Evolutionary conservation across 108 stramenopile genomes (phyloP).

Genomic region (Conticribra guillardii): DNA sequence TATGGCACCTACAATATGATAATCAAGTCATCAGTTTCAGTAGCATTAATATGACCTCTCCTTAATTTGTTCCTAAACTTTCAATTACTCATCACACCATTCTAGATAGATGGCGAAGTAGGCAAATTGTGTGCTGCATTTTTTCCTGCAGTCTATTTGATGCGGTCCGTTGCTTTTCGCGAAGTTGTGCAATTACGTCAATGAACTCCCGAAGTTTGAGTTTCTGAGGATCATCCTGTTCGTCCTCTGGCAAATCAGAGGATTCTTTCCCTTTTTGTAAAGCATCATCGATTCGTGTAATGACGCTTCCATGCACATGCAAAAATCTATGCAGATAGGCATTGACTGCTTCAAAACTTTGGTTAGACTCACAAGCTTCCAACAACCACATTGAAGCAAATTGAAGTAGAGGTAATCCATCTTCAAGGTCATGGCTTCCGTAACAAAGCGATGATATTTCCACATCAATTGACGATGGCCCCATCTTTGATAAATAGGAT

Average conservation of each 20-base stretch:
- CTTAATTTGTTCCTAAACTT: too few species aligned
- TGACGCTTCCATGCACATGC: slow-evolving; percentile 67
- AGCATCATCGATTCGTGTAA: slow-evolving; percentile 65
- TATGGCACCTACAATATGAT: too few species aligned
- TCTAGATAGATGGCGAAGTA: slow-evolving; percentile 82
- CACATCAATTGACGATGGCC: slow-evolving; percentile 94
- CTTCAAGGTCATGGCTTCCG: slow-evolving; percentile 85
- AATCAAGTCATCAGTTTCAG: too few species aligned
- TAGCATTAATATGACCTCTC: too few species aligned
- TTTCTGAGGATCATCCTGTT: slow-evolving; percentile 21
- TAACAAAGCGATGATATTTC: slow-evolving; percentile 83
- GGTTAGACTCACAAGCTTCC: slow-evolving; percentile 70
- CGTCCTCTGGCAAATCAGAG: slow-evolving; percentile 14
- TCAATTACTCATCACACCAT: too few species aligned
- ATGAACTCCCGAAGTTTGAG: slow-evolving; percentile 52
- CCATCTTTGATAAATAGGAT: slow-evolving; percentile 70
- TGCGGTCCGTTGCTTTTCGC: slow-evolving; percentile 52
- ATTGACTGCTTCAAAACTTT: slow-evolving; percentile 86
- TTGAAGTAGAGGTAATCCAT: slow-evolving; percentile 75
- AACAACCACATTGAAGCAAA: slow-evolving; percentile 76
- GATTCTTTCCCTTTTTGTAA: slow-evolving; percentile 1
- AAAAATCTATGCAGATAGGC: slow-evolving; percentile 89
- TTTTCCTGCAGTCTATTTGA: slow-evolving; percentile 65
- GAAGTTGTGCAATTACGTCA: slow-evolving; percentile 52
- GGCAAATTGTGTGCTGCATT: slow-evolving; percentile 81